A percentile compares a stretch with the other conserved stretches of the same genome.
Conservation (phyloP, 2,329 filamentous ascomycete genomes). For the Apiospora saccharicola region DNA sequence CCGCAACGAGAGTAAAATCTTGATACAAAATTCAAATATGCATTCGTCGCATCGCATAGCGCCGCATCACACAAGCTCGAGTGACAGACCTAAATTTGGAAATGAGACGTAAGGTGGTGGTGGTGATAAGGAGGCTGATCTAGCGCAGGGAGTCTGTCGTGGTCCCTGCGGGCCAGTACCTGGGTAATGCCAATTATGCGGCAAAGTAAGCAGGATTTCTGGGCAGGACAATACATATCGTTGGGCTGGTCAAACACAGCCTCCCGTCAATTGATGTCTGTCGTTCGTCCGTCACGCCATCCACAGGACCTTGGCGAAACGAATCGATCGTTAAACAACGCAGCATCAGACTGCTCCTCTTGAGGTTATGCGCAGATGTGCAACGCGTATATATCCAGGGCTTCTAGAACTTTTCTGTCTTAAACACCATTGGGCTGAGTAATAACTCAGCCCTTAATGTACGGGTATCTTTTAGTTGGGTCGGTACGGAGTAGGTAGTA, state of each 20-base stretch:
- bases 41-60: constrained; percentile 1
- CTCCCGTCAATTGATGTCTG: not conserved
- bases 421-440: not conserved
- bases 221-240: not conserved
- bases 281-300: constrained; percentile 6
- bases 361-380: not conserved
- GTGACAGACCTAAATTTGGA: constrained; percentile 7
- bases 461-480: constrained; percentile 13
- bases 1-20: not conserved
- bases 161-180: not conserved
- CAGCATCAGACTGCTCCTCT: not conserved
- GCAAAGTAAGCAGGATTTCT: not conserved
- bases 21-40: not conserved
- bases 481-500: not conserved
- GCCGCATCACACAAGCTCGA: not conserved
- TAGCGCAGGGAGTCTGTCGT: not conserved
- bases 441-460: not conserved
- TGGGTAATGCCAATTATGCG: constrained; percentile 6
- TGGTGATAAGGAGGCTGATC: constrained; percentile 13
- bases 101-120: constrained; percentile 13
- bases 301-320: not conserved
- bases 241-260: not conserved
- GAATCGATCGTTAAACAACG: not conserved
- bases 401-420: not conserved
- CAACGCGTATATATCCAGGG: not conserved